Evolutionary conservation across 768 basidiomycete species (phyloP), one percentile per base, ranked within the genome.

Genomic region (Podaxis rugospora): DNA sequence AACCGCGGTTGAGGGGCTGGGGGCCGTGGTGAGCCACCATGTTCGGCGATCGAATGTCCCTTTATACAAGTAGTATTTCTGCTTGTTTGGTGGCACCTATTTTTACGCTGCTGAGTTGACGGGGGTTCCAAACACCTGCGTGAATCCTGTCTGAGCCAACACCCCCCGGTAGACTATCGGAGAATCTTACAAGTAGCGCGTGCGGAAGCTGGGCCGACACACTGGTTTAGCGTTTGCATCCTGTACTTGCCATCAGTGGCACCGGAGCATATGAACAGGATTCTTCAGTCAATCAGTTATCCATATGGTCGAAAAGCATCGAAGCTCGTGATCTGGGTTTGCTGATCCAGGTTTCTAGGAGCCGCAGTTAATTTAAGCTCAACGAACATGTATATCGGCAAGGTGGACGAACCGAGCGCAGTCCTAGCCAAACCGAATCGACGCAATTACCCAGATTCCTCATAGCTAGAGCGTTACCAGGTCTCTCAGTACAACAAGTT

Each of bases 1-100:
- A 27, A 4, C 25, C 4, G 18, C 4, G 21, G 11, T 1, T 49
- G 6, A 21, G 47, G 18, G 10, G 4, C 7, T 2, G 13, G 25
- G 47, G 47, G 47, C 18, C 2, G 9, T 10, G 18, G 9, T 7
- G 25, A 21, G 25, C 14, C 47, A 9, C 32, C 5, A 49, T 23
- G 25, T 23, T 47, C 1, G 13, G 37, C 28, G 3, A 16, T 32
- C 6, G 14, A 57, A 32, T 14, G 14, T 10, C 7, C 9, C 51
- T 23, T 44, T 53, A 60, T 53, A 32, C 39, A 23, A 23, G n/a
- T 5, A 9, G 39, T 60, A 36, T 60, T 60, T 52, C 59, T 46
- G 44, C 51, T 60, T 60, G 51, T 60, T 60, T 60, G 59, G 59
- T 44, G 6, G n/a, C 6, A 14, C 59, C 50, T 60, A 60, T 52